phyloP scores from a whole-genome alignment of 495 filamentous ascomycete genomes.

The Aspergillus nanangensis region DNA sequence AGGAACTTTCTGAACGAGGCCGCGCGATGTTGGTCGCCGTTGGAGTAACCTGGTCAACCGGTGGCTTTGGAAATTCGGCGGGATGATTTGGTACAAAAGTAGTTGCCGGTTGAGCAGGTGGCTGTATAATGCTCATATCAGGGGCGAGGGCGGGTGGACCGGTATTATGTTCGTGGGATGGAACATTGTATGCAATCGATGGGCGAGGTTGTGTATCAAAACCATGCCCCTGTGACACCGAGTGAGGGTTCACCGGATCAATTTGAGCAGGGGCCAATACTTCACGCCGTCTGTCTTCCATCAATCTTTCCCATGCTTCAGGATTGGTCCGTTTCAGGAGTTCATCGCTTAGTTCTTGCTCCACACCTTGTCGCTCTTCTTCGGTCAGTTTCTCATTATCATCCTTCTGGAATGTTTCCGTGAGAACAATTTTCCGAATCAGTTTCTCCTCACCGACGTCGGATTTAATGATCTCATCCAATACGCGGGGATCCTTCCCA shows the following conservation, averaged over 20 bases:
- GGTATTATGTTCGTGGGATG: conserved; percentile 9
- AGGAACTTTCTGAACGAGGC: too few relatives aligned
- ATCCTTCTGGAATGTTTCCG: conserved; percentile 55
- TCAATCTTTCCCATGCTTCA: conserved; percentile 21
- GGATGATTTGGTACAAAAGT: background rate
- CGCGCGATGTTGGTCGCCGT: too few relatives aligned
- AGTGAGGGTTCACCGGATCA: too few relatives aligned
- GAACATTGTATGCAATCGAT: background rate
- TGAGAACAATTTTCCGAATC: conserved; percentile 52
- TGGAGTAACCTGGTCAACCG: too few relatives aligned
- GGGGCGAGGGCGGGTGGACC: conserved; percentile 15
- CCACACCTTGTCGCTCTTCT: conserved; percentile 48
- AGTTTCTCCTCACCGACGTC: conserved; percentile 18
- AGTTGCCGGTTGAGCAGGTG: background rate
- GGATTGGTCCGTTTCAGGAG: conserved; percentile 43
- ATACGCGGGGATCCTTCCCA: conserved; percentile 61
- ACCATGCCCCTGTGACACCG: too few relatives aligned
- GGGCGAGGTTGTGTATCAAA: background rate
- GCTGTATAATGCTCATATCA: conserved; percentile 10
- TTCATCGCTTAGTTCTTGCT: conserved; percentile 38
- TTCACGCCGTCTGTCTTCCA: conserved; percentile 15
- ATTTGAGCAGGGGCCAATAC: background rate
- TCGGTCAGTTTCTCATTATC: conserved; percentile 52
- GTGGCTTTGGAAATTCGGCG: too few relatives aligned
- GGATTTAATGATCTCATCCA: conserved; percentile 60